Conservation (phyloP, 345 rosid species). For the Bruguiera parviflora region DNA sequence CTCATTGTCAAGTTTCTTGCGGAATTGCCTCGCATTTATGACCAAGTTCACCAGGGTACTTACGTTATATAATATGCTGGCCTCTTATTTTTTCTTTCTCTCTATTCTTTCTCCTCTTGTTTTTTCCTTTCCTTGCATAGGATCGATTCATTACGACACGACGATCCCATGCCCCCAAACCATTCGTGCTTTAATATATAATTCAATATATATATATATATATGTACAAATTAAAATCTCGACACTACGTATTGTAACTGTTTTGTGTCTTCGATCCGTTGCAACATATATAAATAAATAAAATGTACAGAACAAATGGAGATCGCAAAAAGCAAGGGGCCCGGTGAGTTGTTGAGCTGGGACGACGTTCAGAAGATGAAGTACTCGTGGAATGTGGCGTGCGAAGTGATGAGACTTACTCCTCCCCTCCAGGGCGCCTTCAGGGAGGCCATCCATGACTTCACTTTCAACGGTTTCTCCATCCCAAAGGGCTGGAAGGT, state of each 20-base stretch:
- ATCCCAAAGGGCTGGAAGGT: slow-evolving; percentile 49
- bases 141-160: no score
- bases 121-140: background rate
- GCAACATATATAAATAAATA: no score
- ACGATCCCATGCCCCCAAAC: no score
- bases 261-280: no score
- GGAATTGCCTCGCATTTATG: slow-evolving; percentile 30
- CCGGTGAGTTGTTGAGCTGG: slow-evolving; percentile 33
- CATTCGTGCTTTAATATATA: no score
- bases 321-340: slow-evolving; percentile 25
- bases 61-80: no score
- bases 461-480: slow-evolving; percentile 37
- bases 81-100: background rate
- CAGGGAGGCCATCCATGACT: slow-evolving; percentile 34
- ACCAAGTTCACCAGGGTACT: slow-evolving; percentile 31
- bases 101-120: no score
- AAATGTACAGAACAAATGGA: slow-evolving; percentile 33
- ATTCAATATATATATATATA: no score
- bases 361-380: slow-evolving; percentile 39
- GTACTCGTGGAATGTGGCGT: slow-evolving; percentile 40
- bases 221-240: no score
- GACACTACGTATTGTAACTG: no score
- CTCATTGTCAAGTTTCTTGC: slow-evolving; percentile 37
- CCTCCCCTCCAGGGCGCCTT: slow-evolving; percentile 41
- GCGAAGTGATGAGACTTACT: slow-evolving; percentile 36